Evolutionary conservation across 257 asterid genomes (phyloP).

Genomic region (Handroanthus guayacan): DNA sequence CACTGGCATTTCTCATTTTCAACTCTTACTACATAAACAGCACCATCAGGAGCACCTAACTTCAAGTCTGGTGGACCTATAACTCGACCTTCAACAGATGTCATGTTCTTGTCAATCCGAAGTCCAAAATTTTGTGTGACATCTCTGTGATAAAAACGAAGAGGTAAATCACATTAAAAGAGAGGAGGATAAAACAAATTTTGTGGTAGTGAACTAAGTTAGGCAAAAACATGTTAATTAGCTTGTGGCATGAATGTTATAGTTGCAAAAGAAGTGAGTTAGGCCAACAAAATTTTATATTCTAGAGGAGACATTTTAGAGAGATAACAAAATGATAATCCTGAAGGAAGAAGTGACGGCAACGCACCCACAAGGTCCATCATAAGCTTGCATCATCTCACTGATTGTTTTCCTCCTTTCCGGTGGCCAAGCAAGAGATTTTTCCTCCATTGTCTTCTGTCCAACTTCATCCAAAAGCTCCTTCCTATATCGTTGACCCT

Average conservation of each 20-base stretch:
- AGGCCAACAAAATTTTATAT: background rate
- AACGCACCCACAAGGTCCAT: slow-evolving; percentile 83
- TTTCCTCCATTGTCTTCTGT: slow-evolving; percentile 39
- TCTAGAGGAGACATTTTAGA: background rate
- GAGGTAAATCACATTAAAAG: background rate
- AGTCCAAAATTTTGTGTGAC: slow-evolving; percentile 55
- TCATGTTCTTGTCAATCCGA: slow-evolving; percentile 56
- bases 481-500: slow-evolving; percentile 70
- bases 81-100: slow-evolving; percentile 62
- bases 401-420: slow-evolving; percentile 50
- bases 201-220: background rate
- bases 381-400: slow-evolving; percentile 61
- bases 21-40: slow-evolving; percentile 45
- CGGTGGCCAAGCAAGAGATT: slow-evolving; percentile 54
- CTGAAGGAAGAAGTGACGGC: slow-evolving; percentile 9
- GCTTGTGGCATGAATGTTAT: background rate
- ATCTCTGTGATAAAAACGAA: slow-evolving; percentile 41
- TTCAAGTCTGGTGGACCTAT: slow-evolving; percentile 63
- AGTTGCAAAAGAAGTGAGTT: background rate
- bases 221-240: slow-evolving; percentile 4
- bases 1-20: slow-evolving; percentile 64
- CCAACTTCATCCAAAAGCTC: slow-evolving; percentile 52
- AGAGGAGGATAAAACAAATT: background rate
- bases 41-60: slow-evolving; percentile 49
- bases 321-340: background rate